Evolutionary conservation across 2,329 filamentous ascomycete species (phyloP).

Genomic region (Colletotrichum cuscutae): DNA sequence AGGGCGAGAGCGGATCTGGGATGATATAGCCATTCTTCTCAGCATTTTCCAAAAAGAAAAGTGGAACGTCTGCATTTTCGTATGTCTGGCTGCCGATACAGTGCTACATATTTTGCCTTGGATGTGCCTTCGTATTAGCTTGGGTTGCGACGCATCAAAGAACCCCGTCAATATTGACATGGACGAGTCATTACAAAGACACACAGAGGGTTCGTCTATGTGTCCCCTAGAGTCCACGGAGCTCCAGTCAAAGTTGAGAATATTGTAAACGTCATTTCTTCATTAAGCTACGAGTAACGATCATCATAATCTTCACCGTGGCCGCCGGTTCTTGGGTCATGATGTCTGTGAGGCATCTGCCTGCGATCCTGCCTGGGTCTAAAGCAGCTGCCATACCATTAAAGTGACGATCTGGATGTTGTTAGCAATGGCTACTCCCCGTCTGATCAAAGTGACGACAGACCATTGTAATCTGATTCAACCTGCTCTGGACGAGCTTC

Average conservation of each 20-base stretch:
- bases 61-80: not conserved
- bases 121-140: not conserved
- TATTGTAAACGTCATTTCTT: not conserved
- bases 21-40: constrained; percentile 5
- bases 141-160: not conserved
- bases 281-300: not conserved
- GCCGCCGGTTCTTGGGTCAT: not conserved
- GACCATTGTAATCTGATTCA: constrained; percentile 32
- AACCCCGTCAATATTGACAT: not conserved
- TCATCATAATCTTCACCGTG: not conserved
- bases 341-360: not conserved
- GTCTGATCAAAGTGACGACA: constrained; percentile 23
- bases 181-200: too few species aligned
- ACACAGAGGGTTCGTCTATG: not conserved
- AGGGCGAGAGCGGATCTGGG: not conserved
- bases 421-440: constrained; percentile 29
- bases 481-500: constrained; percentile 10
- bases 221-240: not conserved
- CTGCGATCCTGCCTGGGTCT: not conserved
- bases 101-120: not conserved
- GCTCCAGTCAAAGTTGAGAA: not conserved
- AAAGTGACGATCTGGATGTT: not conserved
- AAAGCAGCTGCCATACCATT: not conserved
- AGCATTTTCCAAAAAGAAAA: not conserved
- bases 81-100: not conserved